Conservation (phyloP, 2,329 filamentous ascomycete genomes). For the Blastomyces gilchristii region DNA sequence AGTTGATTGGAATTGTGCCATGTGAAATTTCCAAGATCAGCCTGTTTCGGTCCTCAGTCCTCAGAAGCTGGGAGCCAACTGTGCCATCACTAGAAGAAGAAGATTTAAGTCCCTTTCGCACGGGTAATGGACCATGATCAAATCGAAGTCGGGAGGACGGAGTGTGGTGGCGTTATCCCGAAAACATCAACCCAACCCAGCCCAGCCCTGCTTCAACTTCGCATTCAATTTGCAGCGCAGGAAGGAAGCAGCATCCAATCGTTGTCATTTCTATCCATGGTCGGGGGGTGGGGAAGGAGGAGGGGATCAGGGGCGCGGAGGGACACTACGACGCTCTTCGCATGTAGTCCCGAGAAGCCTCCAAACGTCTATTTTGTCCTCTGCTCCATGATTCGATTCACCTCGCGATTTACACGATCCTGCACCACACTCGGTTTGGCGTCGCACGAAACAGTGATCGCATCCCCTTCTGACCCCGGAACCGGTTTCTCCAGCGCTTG, state of each 20-base stretch:
- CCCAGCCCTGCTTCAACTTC: background rate
- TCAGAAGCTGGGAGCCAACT: background rate
- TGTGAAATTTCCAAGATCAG: background rate
- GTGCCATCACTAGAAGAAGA: background rate
- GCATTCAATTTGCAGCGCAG: background rate
- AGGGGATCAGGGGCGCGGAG: too few relatives aligned
- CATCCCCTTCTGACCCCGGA: slow-evolving; percentile 56
- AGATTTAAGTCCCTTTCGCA: background rate
- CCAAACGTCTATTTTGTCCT: slow-evolving; percentile 5
- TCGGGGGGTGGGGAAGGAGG: too few relatives aligned
- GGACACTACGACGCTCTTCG: background rate
- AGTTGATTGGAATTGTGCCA: background rate
- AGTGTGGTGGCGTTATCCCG: background rate
- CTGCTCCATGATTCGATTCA: slow-evolving; percentile 13
- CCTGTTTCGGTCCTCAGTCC: background rate
- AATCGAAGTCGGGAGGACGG: background rate
- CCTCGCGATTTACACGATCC: slow-evolving; percentile 12
- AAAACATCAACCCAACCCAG: background rate
- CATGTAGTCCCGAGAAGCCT: background rate
- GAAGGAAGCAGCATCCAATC: background rate
- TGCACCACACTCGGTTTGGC: slow-evolving; percentile 42
- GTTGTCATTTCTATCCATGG: background rate
- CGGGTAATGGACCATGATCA: background rate
- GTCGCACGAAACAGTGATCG: slow-evolving; percentile 54
- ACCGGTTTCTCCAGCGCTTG: slow-evolving; percentile 70